Base-by-base conservation (phyloP, 176 grass and related monocot genomes). In the Paspalum notatum region DNA sequence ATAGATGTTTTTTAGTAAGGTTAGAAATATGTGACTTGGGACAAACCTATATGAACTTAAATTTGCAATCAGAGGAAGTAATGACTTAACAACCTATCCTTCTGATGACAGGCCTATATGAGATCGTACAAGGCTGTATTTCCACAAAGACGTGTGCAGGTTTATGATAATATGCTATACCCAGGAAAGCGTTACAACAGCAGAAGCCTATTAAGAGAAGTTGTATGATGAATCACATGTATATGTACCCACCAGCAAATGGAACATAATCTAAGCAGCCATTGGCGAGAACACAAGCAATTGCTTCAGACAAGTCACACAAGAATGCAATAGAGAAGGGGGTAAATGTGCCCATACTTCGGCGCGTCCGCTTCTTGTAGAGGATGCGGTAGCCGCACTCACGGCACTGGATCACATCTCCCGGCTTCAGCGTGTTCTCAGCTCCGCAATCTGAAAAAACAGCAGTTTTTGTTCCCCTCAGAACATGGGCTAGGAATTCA, bases 381-480 rank as follows among this genome's bases (percentile, higher is more conserved):
- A 89, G 69, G 81, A 89, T 89, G 81, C 87, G 87, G 61, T 89
- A 89, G 38, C 87, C 87, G 7, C 81, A 89, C 50, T 89, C 87
- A 53, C 87, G 76, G 38, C 81, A 89, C 87, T 80, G 81, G 81
- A 89, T 89, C 17, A 84, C 81, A 66, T 89, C 81, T 75, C 76
- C 81, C 0, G 87, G 47, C 81, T 89, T 84, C n/a, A 84, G 76
- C 0, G 87, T 89, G 81, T 84, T 89, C 81, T 89, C 69, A 17
- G 81, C 55, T 80, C 87, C 87, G 0, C 87, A 80, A 44, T 89
- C 87, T 89, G 39, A 52, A 71, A 26, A 0, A 45, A 40, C 5
- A 17, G 4, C 8, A 44, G 7, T 9, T 1, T 4, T 5, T 17
- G 11, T 38, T 24, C 37, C 17, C 0, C 1, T 77, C 16, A 82